phyloP scores from a whole-genome alignment of 257 asterid genomes.

The Primulina tabacum region DNA sequence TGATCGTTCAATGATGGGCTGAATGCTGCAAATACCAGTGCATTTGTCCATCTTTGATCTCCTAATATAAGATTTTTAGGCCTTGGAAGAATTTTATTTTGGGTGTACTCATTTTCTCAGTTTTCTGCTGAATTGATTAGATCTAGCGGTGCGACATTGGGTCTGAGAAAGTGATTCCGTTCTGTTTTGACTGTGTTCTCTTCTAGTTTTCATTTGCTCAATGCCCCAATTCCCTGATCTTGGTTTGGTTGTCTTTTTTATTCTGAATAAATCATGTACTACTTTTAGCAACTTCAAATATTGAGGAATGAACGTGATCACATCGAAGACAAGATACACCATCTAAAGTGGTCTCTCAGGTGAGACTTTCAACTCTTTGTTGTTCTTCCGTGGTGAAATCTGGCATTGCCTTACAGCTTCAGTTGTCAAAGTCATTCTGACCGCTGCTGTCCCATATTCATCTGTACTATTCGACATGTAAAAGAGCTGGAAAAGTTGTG shows the following conservation, averaged over 20 bases:
- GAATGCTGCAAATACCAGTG: slow-evolving; percentile 6
- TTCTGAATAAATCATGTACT: slow-evolving; percentile 10
- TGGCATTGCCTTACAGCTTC: slow-evolving; percentile 14
- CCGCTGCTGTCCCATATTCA: slow-evolving; percentile 15
- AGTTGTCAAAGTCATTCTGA: slow-evolving; percentile 1
- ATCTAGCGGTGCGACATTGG: slow-evolving; percentile 17
- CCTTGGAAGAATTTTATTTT: not conserved
- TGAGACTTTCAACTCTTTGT: slow-evolving; percentile 32
- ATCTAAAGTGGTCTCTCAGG: slow-evolving; percentile 83
- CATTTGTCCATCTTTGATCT: not conserved
- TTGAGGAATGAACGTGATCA: slow-evolving; percentile 76
- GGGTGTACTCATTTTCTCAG: not conserved
- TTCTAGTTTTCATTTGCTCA: not conserved
- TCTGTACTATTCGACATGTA: not conserved
- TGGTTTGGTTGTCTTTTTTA: slow-evolving; percentile 3
- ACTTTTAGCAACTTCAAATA: slow-evolving; percentile 67
- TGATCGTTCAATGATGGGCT: slow-evolving; percentile 2
- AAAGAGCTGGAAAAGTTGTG: not conserved
- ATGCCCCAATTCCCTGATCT: slow-evolving; percentile 3
- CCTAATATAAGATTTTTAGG: slow-evolving; percentile 1
- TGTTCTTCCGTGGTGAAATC: slow-evolving; percentile 4
- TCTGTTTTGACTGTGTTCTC: slow-evolving; percentile 3
- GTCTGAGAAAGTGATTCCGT: slow-evolving; percentile 13
- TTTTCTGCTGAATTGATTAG: not conserved
- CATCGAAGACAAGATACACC: slow-evolving; percentile 83